Conservation (phyloP, 257 asterid species). For the Salvia miltiorrhiza region DNA sequence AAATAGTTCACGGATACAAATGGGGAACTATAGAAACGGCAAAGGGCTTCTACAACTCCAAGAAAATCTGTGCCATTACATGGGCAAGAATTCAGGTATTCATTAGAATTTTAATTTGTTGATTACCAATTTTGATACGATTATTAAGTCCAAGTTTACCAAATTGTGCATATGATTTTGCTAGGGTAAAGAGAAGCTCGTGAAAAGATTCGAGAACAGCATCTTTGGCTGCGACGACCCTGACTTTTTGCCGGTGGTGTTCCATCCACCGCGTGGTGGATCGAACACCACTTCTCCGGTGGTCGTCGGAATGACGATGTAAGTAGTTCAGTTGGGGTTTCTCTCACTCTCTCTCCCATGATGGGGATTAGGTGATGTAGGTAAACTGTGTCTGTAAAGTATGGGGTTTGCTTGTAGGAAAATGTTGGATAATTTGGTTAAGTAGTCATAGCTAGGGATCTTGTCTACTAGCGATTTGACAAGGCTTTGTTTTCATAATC, state of each 20-base stretch:
- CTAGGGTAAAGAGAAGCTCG: conserved; percentile 21
- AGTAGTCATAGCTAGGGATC: background rate
- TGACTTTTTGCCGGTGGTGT: conserved; percentile 35
- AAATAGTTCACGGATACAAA: conserved; percentile 14
- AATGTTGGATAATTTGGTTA: background rate
- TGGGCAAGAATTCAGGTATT: conserved; percentile 58
- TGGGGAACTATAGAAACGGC: conserved; percentile 27
- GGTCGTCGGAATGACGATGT: background rate
- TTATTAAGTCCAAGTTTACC: too few species aligned
- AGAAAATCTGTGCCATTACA: conserved; percentile 32
- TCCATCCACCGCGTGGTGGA: conserved; percentile 41
- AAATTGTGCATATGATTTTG: too few species aligned
- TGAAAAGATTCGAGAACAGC: conserved; percentile 16
- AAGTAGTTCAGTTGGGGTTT: too few species aligned
- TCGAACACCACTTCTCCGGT: conserved; percentile 14
- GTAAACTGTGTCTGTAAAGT: background rate
- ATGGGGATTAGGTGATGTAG: background rate
- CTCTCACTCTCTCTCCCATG: background rate
- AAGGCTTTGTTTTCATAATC: conserved; percentile 21
- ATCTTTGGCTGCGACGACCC: conserved; percentile 13
- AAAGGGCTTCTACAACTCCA: background rate
- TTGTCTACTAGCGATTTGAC: background rate
- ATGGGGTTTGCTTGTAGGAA: background rate
- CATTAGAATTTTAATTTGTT: background rate
- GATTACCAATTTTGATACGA: background rate